These are phyloP conservation scores for Trametopsis cervina DNA, from an alignment of 768 basidiomycete genomes.

Conservation along the genomic window DNA sequence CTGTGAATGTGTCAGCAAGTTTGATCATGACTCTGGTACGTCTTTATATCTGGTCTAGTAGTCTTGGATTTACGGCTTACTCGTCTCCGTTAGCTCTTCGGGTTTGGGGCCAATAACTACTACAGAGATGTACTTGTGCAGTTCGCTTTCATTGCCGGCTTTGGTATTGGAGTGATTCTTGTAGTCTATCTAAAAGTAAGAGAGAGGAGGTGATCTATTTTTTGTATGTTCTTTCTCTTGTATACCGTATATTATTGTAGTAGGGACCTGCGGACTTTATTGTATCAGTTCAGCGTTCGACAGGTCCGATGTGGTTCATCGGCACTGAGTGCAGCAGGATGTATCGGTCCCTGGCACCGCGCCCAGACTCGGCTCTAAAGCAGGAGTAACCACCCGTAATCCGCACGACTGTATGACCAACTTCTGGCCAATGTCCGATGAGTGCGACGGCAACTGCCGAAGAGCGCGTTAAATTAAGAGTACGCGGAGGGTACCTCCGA, in stretches of 20 bases:
- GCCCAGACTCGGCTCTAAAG: too few relatives aligned
- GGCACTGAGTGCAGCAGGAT: too few relatives aligned
- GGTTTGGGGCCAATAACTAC: constrained; percentile 75
- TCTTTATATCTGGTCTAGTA: constrained; percentile 8
- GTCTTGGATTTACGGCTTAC: neutral
- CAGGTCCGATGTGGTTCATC: too few relatives aligned
- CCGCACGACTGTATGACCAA: too few relatives aligned
- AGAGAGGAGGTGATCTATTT: constrained; percentile 52
- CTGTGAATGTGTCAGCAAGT: constrained; percentile 69
- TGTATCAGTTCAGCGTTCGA: too few relatives aligned
- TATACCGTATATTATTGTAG: too few relatives aligned
- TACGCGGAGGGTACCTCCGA: neutral
- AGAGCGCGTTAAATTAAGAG: neutral
- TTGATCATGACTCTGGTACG: constrained; percentile 82
- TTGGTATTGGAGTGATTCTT: constrained; percentile 62
- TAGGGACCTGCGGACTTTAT: too few relatives aligned
- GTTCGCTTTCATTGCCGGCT: constrained; percentile 81
- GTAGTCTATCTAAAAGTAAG: constrained; percentile 73
- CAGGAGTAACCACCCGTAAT: too few relatives aligned
- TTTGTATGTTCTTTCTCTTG: too few relatives aligned
- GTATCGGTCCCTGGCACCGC: too few relatives aligned
- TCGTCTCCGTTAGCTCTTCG: constrained; percentile 56
- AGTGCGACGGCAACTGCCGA: neutral
- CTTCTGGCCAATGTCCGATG: too few relatives aligned
- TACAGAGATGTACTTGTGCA: constrained; percentile 86